phyloP scores from a whole-genome alignment of 2,329 filamentous ascomycete genomes.

The Trichoderma oligosporum region DNA sequence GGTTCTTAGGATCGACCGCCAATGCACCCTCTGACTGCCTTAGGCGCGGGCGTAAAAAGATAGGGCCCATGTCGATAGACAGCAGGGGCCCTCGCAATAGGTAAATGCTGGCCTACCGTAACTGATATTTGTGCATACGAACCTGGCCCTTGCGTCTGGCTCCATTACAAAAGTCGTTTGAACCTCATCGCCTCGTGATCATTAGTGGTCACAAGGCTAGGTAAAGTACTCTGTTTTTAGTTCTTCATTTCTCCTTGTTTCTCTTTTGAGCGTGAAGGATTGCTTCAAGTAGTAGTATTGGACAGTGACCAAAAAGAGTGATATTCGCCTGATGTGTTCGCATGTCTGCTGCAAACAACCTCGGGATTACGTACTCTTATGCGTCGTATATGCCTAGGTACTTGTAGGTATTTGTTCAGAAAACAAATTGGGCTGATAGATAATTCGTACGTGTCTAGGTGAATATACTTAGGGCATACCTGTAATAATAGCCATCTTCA shows the following conservation, averaged over 20 bases:
- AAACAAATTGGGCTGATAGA: not conserved
- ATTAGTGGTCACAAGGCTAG: slow-evolving; percentile 15
- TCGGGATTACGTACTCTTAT: no score
- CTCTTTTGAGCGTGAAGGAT: not conserved
- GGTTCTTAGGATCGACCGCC: slow-evolving; percentile 17
- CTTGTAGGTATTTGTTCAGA: not conserved
- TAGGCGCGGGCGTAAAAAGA: slow-evolving; percentile 14
- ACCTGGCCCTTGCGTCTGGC: slow-evolving; percentile 12
- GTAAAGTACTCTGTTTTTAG: not conserved
- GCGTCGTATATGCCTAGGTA: no score
- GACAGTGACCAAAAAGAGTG: not conserved
- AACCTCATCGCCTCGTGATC: slow-evolving; percentile 17
- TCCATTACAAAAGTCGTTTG: slow-evolving; percentile 2
- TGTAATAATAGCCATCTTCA: not conserved
- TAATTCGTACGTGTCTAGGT: not conserved
- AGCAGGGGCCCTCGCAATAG: slow-evolving; percentile 7
- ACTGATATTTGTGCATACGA: slow-evolving; percentile 16
- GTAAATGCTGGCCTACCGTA: not conserved
- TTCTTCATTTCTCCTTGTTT: not conserved
- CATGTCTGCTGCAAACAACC: not conserved
- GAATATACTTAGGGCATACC: no score
- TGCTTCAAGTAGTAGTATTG: not conserved
- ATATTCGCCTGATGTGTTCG: not conserved
- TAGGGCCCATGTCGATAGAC: slow-evolving; percentile 4
- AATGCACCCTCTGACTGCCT: slow-evolving; percentile 17